Conservation (phyloP, 2,329 filamentous ascomycete species). For the Hypoxylon sp. region DNA sequence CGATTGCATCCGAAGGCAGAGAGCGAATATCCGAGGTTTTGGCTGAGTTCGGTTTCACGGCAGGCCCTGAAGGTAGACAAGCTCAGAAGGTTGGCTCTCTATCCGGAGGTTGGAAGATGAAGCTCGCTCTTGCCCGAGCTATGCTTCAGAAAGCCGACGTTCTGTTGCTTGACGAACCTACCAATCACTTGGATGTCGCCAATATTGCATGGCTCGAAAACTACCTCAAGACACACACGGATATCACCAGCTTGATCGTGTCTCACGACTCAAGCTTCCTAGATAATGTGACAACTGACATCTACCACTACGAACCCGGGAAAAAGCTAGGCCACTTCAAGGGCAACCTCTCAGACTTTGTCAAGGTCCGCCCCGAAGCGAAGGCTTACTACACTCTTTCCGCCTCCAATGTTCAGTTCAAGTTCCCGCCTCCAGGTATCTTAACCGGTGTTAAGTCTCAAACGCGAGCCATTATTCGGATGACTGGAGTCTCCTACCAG, state of each 20-base stretch:
- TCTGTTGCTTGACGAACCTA: conserved; percentile 95
- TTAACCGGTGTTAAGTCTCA: conserved; percentile 94
- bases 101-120: conserved; percentile 99
- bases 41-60: conserved; percentile 91
- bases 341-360: conserved; percentile 86
- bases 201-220: conserved; percentile 97
- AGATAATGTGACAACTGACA: conserved; percentile 97
- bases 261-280: conserved; percentile 98
- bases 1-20: conserved; percentile 80
- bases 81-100: conserved; percentile 91
- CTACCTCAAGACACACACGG: conserved; percentile 94
- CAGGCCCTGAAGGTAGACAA: conserved; percentile 89
- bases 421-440: conserved; percentile 96
- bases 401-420: conserved; percentile 90
- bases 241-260: conserved; percentile 97
- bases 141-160: conserved; percentile 99
- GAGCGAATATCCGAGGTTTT: conserved; percentile 88
- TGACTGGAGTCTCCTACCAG: conserved; percentile 91
- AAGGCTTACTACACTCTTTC: conserved; percentile 99
- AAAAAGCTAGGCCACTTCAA: conserved; percentile 94
- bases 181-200: conserved; percentile 95
- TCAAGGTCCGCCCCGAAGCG: conserved; percentile 89
- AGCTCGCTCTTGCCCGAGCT: conserved; percentile 92
- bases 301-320: conserved; percentile 95
- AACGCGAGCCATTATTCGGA: conserved; percentile 93